Evolutionary conservation across 345 rosid genomes (phyloP), one percentile per base, ranked within the genome.

Genomic region (Eucalyptus tenuipes): DNA sequence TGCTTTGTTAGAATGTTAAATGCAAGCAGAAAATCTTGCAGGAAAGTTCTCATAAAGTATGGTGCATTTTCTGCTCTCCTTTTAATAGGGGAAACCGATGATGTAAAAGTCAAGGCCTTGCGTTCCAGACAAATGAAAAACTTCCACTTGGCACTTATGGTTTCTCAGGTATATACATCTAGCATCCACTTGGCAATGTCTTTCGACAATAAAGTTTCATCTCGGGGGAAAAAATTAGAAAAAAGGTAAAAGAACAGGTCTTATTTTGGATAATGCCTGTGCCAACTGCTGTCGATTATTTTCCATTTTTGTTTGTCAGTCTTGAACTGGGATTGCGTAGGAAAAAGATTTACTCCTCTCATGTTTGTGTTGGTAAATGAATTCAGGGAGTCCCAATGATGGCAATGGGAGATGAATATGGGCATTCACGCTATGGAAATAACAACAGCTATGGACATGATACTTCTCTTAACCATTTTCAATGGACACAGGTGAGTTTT

Each of bases 321-420:
- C 24, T 86, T n/a, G 53, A 61, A 13, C 49, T 8, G n/a, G 86
- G 57, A 87, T 7, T 42, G 81, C 40, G 29, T 89, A 88, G 90
- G 84, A 55, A 10, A 55, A 55, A 55, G 29, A 40, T 40, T 40
- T 37, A 40, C 82, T 40, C 45, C 27, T 71, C 45, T 71, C 15
- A 13, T 75, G 84, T 75, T 40, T 40, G 27, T 40, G 24, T 40
- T 40, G 84, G 84, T 75, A 37, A 75, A 75, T 75, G 84, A 20
- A 75, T 75, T 45, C 93, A 96, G 99, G 99, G 99, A 89, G 92
- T 92, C 68, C 99, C 99, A 84, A 96, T 97, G 99, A 96, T 96
- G 98, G 91, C 96, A 59, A 97, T 97, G 99, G 99, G 99, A 86
- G 99, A 96, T 88, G 99, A 96, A 88, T 96, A 98, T 81, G 99